Evolutionary conservation across 495 filamentous ascomycete species (phyloP).

Genomic region (Patellaria atrata): DNA sequence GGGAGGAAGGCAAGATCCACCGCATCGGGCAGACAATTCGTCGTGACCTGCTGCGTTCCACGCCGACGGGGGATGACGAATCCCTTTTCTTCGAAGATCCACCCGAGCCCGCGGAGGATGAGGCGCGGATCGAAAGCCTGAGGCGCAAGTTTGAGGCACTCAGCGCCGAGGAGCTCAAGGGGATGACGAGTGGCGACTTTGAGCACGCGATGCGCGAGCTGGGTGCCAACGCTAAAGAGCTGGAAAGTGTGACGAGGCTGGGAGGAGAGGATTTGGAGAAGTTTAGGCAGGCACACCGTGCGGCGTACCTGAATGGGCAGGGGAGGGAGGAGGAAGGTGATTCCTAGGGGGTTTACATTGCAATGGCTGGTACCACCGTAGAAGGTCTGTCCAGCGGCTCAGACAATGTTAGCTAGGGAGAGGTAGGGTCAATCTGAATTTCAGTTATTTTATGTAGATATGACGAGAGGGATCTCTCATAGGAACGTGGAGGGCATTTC

Average conservation of each 20-base stretch:
- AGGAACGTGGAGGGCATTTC: no score
- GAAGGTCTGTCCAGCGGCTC: no score
- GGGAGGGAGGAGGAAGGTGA: background rate
- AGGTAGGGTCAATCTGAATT: no score
- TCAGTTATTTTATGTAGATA: no score
- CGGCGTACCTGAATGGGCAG: conserved; percentile 14
- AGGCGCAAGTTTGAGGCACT: conserved; percentile 16
- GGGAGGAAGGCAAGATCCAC: conserved; percentile 83
- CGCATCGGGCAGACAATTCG: conserved; percentile 56
- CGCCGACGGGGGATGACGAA: conserved; percentile 17
- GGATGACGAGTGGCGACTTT: conserved; percentile 13
- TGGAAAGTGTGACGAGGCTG: conserved; percentile 20
- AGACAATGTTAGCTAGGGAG: no score
- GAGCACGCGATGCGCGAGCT: conserved; percentile 18
- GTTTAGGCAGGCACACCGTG: conserved; percentile 17
- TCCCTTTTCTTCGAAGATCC: conserved; percentile 2
- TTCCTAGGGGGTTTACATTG: no score
- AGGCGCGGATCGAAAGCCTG: conserved; percentile 11
- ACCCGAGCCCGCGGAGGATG: conserved; percentile 5
- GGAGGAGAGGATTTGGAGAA: conserved; percentile 16
- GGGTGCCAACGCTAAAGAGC: conserved; percentile 24
- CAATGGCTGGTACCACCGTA: no score
- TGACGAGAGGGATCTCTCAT: no score
- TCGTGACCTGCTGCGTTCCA: conserved; percentile 26
- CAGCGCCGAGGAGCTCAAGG: conserved; percentile 22